Conservation (phyloP, 192 early-diverging fungal species). For the Backusella tuberculispora region DNA sequence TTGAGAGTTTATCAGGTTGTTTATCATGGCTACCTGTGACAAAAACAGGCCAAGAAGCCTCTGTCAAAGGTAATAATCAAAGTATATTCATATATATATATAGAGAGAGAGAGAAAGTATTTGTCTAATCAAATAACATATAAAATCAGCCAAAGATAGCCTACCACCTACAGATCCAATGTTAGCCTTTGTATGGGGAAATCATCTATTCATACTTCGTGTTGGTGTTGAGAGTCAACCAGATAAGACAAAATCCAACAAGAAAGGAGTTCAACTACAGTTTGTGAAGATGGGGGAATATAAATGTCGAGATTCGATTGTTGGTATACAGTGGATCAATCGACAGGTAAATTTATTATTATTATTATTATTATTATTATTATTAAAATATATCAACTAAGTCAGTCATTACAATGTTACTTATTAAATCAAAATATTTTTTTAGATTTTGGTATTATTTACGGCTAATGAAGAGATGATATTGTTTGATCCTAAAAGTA, state of each 20-base stretch:
- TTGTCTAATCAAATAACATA: not conserved
- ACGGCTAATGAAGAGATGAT: constrained; percentile 62
- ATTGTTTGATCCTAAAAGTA: constrained; percentile 58
- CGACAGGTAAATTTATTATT: constrained; percentile 47
- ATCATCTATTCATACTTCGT: constrained; percentile 54
- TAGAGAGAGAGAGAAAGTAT: not conserved
- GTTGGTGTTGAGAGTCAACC: constrained; percentile 38
- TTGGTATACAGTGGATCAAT: constrained; percentile 63
- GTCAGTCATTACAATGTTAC: too few species aligned
- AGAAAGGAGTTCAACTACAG: constrained; percentile 42
- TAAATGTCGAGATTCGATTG: constrained; percentile 55
- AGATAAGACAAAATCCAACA: constrained; percentile 4
- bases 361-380: too few species aligned
- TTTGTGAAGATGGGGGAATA: constrained; percentile 58
- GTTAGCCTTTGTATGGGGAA: constrained; percentile 63
- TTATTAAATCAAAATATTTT: not conserved
- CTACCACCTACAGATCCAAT: constrained; percentile 45
- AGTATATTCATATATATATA: not conserved
- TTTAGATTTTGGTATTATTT: constrained; percentile 58
- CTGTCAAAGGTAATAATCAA: constrained; percentile 23
- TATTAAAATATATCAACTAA: not conserved
- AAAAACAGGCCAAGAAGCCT: constrained; percentile 41
- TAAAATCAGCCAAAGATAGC: constrained; percentile 13
- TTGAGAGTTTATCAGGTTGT: constrained; percentile 48
- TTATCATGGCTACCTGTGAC: constrained; percentile 60